Base-by-base conservation (phyloP, 1,284 basidiomycete genomes). In the Amylostereum areolatum region DNA sequence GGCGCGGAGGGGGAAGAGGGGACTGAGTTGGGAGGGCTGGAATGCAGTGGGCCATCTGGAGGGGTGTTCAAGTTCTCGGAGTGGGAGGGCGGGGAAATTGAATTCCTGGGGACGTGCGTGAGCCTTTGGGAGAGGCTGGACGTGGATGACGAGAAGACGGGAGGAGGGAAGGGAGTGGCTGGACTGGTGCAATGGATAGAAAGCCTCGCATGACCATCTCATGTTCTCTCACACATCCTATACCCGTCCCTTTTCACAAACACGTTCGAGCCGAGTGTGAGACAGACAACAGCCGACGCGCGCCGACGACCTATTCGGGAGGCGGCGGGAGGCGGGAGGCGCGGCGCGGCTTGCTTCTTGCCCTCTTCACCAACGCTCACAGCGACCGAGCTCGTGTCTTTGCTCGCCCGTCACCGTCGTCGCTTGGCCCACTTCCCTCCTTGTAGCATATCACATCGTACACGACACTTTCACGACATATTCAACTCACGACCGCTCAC, bases 21-120 rank as follows among this genome's bases (percentile, higher is more conserved):
- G 28, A 66, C 71, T 3, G 81, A 82, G 37, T 66, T 82, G 64
- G 83, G 80, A 42, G 85, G 84, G 2, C 60, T 88, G 44, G 83
- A 86, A 34, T 83, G 80, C 57, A 73, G 61, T 57, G 74, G 74
- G 18, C 60, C 66, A 37, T 55, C 55, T 12, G 73, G 71, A 10
- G 71, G 68, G 1, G 51, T 61, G 2, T 87, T 87, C 67, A 77
- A 68, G 56, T 90, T 91, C 59, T 72, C 72, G 3, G 77, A 83
- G 43, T 91, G 88, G 88, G 88, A 90, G 57, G 88, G 85, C 2
- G 87, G 89, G 6, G 81, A 88, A 29, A 68, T 89, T 12, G 62
- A 67, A 1, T 85, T 89, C 59, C 55, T 81, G 35, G 83, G 78
- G 31, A 83, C 79, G 0, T 85, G 74, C 50, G 71, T 78, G 27